These are phyloP conservation scores for Theobroma cacao DNA, from an alignment of 345 rosid genomes.

Conservation along the genomic window DNA sequence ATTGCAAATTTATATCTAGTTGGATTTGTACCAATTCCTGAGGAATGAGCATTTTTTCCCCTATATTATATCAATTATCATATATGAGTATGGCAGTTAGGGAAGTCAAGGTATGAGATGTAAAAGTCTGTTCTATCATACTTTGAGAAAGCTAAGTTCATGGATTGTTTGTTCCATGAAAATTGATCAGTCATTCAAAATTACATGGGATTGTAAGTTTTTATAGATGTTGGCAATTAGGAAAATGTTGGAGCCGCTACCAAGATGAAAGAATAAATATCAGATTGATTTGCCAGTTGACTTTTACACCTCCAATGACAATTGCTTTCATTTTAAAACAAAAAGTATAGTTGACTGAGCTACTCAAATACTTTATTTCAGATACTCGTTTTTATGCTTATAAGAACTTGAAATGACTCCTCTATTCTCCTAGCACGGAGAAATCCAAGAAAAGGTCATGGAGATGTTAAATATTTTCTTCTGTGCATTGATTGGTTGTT, in stretches of 20 bases:
- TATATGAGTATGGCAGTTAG: no score
- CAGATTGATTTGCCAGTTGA: neutral
- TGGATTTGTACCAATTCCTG: no score
- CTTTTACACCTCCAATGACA: neutral
- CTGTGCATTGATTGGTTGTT: neutral
- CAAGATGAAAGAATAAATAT: neutral
- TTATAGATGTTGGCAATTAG: no score
- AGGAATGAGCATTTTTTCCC: no score
- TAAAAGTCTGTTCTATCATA: no score
- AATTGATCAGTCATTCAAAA: no score
- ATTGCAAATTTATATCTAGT: no score
- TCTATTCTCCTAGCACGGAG: neutral
- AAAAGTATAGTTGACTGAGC: neutral
- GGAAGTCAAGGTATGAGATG: no score
- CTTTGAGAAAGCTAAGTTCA: no score
- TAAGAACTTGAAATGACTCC: neutral
- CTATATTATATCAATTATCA: no score
- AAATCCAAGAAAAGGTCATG: neutral
- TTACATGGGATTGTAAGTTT: no score
- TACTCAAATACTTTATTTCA: neutral
- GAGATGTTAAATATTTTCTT: neutral
- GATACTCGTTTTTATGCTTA: neutral
- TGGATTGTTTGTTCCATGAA: no score
- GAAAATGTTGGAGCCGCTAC: neutral
- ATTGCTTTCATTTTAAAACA: neutral